Evolutionary conservation across 306 rosid species (phyloP), one percentile per base, ranked within the genome.

Genomic region (Echinosophora koreensis): DNA sequence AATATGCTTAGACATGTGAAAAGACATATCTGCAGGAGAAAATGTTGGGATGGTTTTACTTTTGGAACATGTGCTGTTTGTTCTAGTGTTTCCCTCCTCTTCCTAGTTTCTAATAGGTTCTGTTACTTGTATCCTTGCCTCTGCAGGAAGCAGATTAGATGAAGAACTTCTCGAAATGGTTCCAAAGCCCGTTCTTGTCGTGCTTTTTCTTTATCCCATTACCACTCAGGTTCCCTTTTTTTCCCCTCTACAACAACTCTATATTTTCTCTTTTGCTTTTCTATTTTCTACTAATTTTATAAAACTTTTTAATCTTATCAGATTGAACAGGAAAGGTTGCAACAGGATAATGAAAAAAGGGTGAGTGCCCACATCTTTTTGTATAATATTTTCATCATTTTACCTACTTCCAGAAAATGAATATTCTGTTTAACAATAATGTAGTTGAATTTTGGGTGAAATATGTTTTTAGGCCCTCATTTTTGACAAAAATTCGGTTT

Each of bases 271-370:
- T 28, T 55, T 51, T 52, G 8, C 5, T n/a, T 38, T 47, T 47
- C 14, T 61, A 46, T 37, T 54, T 42, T 27, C 63, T 76, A 61
- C 69, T 85, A 79, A 76, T n/a, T n/a, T n/a, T n/a, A n/a, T n/a
- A n/a, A n/a, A n/a, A n/a, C n/a, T n/a, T n/a, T n/a, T n/a, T n/a
- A n/a, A n/a, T n/a, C 61, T 81, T 76, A 57, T 79, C 87, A 96
- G 99, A 69, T 81, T 60, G 98, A 92, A 91, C 94, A 89, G 81
- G 98, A 28, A 2, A 28, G 30, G 30, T 28, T 28, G 30, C 30
- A 28, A 28, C 30, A 28, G 30, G 30, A 28, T 28, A 28, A 28
- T 28, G 30, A 28, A 28, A 28, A 28, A 2, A 28, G 2, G 30
- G 30, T 1, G 2, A 1, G 2, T 28, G 2, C 30, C 30, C 1